These are phyloP conservation scores for Fusarium chlamydosporum DNA, from an alignment of 2,329 filamentous ascomycete species.

Conservation along the genomic window DNA sequence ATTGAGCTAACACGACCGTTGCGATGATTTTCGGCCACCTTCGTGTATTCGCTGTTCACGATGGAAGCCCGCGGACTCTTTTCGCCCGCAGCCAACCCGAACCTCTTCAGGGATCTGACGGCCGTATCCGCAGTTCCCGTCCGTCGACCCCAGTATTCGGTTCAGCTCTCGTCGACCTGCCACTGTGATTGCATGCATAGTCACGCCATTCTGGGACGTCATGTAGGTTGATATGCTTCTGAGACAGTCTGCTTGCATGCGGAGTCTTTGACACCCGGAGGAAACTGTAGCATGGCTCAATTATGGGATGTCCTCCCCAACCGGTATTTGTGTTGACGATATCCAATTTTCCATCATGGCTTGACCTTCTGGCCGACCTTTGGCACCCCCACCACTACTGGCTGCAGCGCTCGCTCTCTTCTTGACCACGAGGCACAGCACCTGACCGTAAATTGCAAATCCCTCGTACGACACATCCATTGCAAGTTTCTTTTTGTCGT, in stretches of 20 bases:
- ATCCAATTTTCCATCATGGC: conserved; percentile 90
- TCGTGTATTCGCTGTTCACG: not conserved
- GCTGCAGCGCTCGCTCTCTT: conserved; percentile 65
- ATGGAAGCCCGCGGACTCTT: conserved; percentile 19
- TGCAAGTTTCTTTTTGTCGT: conserved; percentile 91
- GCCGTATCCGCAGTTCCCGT: conserved; percentile 46
- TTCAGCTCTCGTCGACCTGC: conserved; percentile 24
- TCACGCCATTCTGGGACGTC: conserved; percentile 35
- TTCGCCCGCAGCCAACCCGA: conserved; percentile 19
- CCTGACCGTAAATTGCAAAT: conserved; percentile 94
- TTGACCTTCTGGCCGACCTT: conserved; percentile 64
- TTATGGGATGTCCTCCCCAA: conserved; percentile 55
- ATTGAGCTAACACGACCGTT: conserved; percentile 8
- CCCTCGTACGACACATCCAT: conserved; percentile 93
- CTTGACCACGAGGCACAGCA: conserved; percentile 89
- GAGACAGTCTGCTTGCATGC: conserved; percentile 23
- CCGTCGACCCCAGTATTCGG: conserved; percentile 31
- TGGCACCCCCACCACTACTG: conserved; percentile 47
- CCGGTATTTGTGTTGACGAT: conserved; percentile 78
- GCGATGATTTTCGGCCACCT: conserved; percentile 10
- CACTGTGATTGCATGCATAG: conserved; percentile 18
- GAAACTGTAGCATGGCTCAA: not conserved
- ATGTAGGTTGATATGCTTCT: conserved; percentile 30
- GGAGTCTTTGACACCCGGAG: conserved; percentile 1
- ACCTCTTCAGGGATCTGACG: conserved; percentile 34